These are phyloP conservation scores for Penicillium manginii DNA, from an alignment of 495 filamentous ascomycete genomes.

Conservation along the genomic window DNA sequence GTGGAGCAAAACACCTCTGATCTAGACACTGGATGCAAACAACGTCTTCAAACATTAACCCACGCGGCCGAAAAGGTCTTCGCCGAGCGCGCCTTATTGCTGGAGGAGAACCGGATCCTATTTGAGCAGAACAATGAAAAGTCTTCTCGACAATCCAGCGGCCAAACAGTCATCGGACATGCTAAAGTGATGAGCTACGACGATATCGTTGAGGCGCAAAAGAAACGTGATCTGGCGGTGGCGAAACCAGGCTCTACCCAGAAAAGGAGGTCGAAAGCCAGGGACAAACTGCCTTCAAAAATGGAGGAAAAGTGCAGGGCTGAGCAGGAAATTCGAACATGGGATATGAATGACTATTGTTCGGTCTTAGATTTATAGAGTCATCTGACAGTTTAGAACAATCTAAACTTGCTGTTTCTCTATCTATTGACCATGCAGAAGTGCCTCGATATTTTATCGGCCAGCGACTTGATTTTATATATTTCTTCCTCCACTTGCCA, in stretches of 20 bases:
- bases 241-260: constrained; percentile 13
- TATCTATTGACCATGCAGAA: constrained; percentile 4
- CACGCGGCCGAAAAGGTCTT: too few relatives aligned
- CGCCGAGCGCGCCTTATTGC: too few relatives aligned
- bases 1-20: too few relatives aligned
- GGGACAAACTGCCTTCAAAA: constrained; percentile 14
- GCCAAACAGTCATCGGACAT: too few relatives aligned
- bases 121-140: too few relatives aligned
- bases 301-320: constrained; percentile 22
- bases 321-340: constrained; percentile 19
- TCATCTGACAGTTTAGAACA: constrained; percentile 9
- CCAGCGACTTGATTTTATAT: constrained; percentile 6
- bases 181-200: too few relatives aligned
- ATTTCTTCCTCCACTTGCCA: neutral
- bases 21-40: too few relatives aligned
- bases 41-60: too few relatives aligned
- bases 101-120: too few relatives aligned
- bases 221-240: constrained; percentile 27
- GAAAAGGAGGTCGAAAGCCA: constrained; percentile 20
- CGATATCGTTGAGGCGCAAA: constrained; percentile 37
- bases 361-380: constrained; percentile 21
- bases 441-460: constrained; percentile 1
- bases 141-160: too few relatives aligned
- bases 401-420: constrained; percentile 2
- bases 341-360: constrained; percentile 21